Base-by-base conservation (phyloP, 306 rosid species). In the Urtica urens region DNA sequence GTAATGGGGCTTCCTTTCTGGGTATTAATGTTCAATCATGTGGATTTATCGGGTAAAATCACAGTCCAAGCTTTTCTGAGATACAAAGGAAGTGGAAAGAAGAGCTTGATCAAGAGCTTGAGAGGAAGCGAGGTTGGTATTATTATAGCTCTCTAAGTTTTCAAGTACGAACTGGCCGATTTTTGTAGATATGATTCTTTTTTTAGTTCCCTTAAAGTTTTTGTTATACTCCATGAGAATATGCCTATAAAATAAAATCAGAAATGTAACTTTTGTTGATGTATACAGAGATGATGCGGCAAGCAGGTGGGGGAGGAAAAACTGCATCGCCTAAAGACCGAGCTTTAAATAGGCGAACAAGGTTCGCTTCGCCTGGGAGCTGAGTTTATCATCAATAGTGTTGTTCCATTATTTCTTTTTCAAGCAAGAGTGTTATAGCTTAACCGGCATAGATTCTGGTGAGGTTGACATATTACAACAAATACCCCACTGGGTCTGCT, bases 101-200 rank as follows among this genome's bases (percentile, higher is more conserved):
- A 74, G 99, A 92, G 73, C 99, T 92, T 18, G 88, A 82, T 56
- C 96, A 82, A 57, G 99, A 92, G 78, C 99, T 92, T 18, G 94
- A 80, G 70, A 78, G 94, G 68, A 79, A 80, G 64, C 82, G 99
- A 86, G 99, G 99, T 92, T 49, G 61, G 55, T 51, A 12, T 30
- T 56, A 71, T 19, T 13, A 33, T 22, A 58, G 5, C 25, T 27
- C 42, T 25, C 39, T 52, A 6, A 38, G 35, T 15, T 69, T 53
- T 40, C 13, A 18, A 57, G 49, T 25, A 29, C 43, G 46, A 28
- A 15, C 21, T 15, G 31, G 10, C 19, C 12, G 0, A 12, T 11
- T 30, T 45, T 57, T 31, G 13, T 7, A 31, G 13, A 31, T 7
- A 31, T 31, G 37, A 8, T 13, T n/a, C n/a, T n/a, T n/a, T n/a